Conservation (phyloP, 176 grass and related monocot species). For the Musa troglodytarum region DNA sequence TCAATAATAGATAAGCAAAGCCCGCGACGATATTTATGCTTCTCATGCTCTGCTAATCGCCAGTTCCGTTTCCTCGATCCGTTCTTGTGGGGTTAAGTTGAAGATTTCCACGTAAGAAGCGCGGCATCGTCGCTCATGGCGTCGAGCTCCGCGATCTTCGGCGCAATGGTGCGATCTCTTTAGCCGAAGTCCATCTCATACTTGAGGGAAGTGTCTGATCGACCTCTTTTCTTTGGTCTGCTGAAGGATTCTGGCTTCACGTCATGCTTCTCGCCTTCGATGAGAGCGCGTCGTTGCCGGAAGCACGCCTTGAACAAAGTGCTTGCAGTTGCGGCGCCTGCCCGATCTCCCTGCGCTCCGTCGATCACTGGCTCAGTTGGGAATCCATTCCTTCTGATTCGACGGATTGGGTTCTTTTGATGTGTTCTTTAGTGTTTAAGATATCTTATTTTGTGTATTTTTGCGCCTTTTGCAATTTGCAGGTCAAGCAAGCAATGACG, state of each 20-base stretch:
- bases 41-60: too few species aligned
- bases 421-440: background rate
- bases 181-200: background rate
- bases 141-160: constrained; percentile 6
- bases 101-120: background rate
- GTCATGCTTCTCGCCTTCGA: constrained; percentile 23
- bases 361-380: constrained; percentile 67
- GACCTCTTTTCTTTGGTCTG: constrained; percentile 5
- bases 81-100: background rate
- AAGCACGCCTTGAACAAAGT: constrained; percentile 20
- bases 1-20: too few species aligned
- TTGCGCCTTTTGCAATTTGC: background rate
- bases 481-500: constrained; percentile 79
- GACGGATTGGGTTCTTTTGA: background rate
- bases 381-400: background rate
- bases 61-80: background rate
- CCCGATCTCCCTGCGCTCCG: constrained; percentile 41
- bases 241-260: constrained; percentile 46
- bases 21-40: too few species aligned
- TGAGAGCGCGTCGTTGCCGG: constrained; percentile 23
- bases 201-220: background rate
- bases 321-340: constrained; percentile 52
- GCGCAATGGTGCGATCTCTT: constrained; percentile 1
- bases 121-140: constrained; percentile 4
- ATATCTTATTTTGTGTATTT: background rate